These are phyloP conservation scores for Stagonosporopsis cucurbitacearum DNA, from an alignment of 2,329 filamentous ascomycete genomes.

Conservation along the genomic window DNA sequence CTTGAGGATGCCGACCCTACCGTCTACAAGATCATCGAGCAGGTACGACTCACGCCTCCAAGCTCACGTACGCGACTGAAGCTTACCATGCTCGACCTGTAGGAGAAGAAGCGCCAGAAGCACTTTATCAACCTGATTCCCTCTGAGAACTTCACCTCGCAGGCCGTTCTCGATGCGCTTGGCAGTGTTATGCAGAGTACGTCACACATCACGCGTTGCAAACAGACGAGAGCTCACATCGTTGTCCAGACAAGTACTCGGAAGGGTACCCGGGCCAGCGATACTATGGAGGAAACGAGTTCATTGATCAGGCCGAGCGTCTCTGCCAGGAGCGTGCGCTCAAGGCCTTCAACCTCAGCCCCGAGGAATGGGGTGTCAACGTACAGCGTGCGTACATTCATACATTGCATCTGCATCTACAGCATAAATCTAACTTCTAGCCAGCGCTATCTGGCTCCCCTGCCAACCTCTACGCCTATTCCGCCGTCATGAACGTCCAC, in stretches of 20 bases:
- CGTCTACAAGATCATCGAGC: constrained; percentile 88
- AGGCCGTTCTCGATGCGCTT: constrained; percentile 95
- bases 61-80: constrained; percentile 1
- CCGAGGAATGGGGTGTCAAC: constrained; percentile 96
- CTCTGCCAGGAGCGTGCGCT: constrained; percentile 95
- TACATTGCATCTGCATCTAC: not conserved
- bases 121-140: constrained; percentile 99
- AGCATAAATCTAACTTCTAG: constrained; percentile 20
- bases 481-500: constrained; percentile 88
- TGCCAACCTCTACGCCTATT: constrained; percentile 84
- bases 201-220: constrained; percentile 66
- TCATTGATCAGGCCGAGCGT: constrained; percentile 95
- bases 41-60: constrained; percentile 61
- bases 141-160: constrained; percentile 98
- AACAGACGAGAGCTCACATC: constrained; percentile 32
- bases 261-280: constrained; percentile 97
- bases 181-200: constrained; percentile 62
- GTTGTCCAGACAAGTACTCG: constrained; percentile 86
- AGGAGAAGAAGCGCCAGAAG: constrained; percentile 97
- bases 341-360: constrained; percentile 84
- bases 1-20: constrained; percentile 85
- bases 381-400: constrained; percentile 71
- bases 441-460: constrained; percentile 80
- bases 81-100: constrained; percentile 26
- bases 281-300: constrained; percentile 99